Evolutionary conservation across 768 basidiomycete genomes (phyloP).

Genomic region (Imleria badia): DNA sequence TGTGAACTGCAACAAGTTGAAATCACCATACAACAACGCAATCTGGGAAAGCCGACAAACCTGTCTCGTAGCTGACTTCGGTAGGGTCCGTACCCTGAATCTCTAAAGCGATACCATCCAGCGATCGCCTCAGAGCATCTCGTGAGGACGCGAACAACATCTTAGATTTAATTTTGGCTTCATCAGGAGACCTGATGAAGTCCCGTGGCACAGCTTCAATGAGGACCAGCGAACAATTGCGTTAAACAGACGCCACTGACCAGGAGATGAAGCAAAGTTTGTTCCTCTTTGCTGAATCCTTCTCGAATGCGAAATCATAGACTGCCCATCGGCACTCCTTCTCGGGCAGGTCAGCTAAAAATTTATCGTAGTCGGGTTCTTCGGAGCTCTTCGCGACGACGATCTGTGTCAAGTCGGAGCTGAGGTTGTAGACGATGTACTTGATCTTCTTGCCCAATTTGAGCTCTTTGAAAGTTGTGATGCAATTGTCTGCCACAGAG

Average conservation of each 20-base stretch:
- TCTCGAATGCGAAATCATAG: slow-evolving; percentile 86
- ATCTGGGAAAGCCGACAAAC: slow-evolving; percentile 42
- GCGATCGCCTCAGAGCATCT: slow-evolving; percentile 68
- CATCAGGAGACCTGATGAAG: slow-evolving; percentile 78
- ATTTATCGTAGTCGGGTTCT: slow-evolving; percentile 61
- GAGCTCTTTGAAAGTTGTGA: slow-evolving; percentile 10
- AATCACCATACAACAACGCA: slow-evolving; percentile 4
- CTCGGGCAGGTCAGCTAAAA: slow-evolving; percentile 71
- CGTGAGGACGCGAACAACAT: slow-evolving; percentile 95
- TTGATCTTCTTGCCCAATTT: slow-evolving; percentile 56
- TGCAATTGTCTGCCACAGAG: slow-evolving; percentile 54
- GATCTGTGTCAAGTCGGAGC: slow-evolving; percentile 61
- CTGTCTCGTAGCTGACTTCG: slow-evolving; percentile 69
- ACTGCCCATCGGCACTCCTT: slow-evolving; percentile 81
- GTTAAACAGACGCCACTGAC: slow-evolving; percentile 49
- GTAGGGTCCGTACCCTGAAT: slow-evolving; percentile 79
- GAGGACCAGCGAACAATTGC: not conserved
- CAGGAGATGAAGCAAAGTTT: slow-evolving; percentile 87
- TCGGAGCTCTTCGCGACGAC: slow-evolving; percentile 65
- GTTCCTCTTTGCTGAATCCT: slow-evolving; percentile 75
- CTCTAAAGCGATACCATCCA: slow-evolving; percentile 80
- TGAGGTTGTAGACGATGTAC: slow-evolving; percentile 84
- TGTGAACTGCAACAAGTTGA: slow-evolving; percentile 8
- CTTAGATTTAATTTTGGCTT: slow-evolving; percentile 82
- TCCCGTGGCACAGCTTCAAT: not conserved